These are phyloP conservation scores for Claviceps africana DNA, from an alignment of 2,329 filamentous ascomycete genomes.

Conservation along the genomic window DNA sequence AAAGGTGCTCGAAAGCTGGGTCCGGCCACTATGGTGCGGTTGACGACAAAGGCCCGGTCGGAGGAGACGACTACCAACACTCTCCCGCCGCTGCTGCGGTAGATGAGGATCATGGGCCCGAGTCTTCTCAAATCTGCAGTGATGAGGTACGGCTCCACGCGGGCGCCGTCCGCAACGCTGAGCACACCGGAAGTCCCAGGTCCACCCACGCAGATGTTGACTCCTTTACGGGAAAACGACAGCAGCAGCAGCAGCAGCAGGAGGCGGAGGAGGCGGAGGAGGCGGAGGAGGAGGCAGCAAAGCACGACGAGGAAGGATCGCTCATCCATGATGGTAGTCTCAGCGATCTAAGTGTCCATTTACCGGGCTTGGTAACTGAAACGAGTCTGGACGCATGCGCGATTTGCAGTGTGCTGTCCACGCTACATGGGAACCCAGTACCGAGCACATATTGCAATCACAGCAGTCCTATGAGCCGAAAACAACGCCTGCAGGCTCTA, in stretches of 20 bases:
- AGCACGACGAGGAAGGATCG: slow-evolving; percentile 21
- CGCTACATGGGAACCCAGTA: neutral
- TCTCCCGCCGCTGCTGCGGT: slow-evolving; percentile 1
- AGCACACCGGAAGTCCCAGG: slow-evolving; percentile 5
- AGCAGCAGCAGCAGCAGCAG: too few relatives aligned
- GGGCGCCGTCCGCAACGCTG: neutral
- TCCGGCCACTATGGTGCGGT: neutral
- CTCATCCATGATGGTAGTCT: slow-evolving; percentile 23
- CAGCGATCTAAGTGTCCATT: slow-evolving; percentile 17
- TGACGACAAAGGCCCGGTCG: slow-evolving; percentile 2
- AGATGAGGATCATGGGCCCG: neutral
- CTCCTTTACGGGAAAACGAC: slow-evolving; percentile 15
- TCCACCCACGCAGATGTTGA: slow-evolving; percentile 18
- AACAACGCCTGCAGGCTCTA: slow-evolving; percentile 11
- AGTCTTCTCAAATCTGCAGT: neutral
- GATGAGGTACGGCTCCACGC: neutral
- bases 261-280: too few relatives aligned
- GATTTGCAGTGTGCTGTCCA: slow-evolving; percentile 7
- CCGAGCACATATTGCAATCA: slow-evolving; percentile 2
- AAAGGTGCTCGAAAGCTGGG: slow-evolving; percentile 7
- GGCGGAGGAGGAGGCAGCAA: too few relatives aligned
- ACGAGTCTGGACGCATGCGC: slow-evolving; percentile 2
- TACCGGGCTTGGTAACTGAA: slow-evolving; percentile 16
- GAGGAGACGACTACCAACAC: neutral
- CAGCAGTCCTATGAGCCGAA: slow-evolving; percentile 7